phyloP scores from a whole-genome alignment of 1,284 basidiomycete species.

The Schizopora paradoxa region DNA sequence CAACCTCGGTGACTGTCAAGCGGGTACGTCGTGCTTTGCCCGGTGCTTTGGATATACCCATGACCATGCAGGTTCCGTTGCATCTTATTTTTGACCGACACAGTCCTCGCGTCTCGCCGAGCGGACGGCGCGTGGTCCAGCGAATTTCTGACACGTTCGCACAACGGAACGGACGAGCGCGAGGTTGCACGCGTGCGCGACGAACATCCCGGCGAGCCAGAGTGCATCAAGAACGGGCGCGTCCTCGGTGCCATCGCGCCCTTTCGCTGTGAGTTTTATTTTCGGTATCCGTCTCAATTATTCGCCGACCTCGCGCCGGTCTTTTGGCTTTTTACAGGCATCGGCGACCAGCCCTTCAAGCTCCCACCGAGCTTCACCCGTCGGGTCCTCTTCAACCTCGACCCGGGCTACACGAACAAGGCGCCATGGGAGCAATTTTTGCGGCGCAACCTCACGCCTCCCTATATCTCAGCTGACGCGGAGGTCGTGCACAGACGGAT shows the following conservation, averaged over 20 bases:
- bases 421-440: slow-evolving; percentile 22
- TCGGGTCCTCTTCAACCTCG: slow-evolving; percentile 29
- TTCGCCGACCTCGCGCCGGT: slow-evolving; percentile 19
- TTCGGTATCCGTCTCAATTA: slow-evolving; percentile 30
- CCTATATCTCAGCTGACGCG: slow-evolving; percentile 27
- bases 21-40: slow-evolving; percentile 24
- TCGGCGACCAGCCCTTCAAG: slow-evolving; percentile 35
- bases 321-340: slow-evolving; percentile 25
- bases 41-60: background rate
- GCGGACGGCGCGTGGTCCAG: slow-evolving; percentile 25
- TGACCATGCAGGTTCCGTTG: background rate
- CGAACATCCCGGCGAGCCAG: slow-evolving; percentile 32
- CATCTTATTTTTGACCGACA: slow-evolving; percentile 2
- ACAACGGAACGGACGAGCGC: slow-evolving; percentile 28
- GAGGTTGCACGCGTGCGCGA: slow-evolving; percentile 29
- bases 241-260: slow-evolving; percentile 21
- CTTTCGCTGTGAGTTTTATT: slow-evolving; percentile 24
- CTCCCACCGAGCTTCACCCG: slow-evolving; percentile 30
- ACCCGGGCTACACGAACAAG: slow-evolving; percentile 20
- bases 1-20: slow-evolving; percentile 35
- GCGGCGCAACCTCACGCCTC: slow-evolving; percentile 27
- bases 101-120: slow-evolving; percentile 27
- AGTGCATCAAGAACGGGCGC: slow-evolving; percentile 23
- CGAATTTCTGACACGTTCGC: slow-evolving; percentile 27
- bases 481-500: slow-evolving; percentile 26